Evolutionary conservation across 495 filamentous ascomycete species (phyloP).

Genomic region (Tuber microsphaerosporum): DNA sequence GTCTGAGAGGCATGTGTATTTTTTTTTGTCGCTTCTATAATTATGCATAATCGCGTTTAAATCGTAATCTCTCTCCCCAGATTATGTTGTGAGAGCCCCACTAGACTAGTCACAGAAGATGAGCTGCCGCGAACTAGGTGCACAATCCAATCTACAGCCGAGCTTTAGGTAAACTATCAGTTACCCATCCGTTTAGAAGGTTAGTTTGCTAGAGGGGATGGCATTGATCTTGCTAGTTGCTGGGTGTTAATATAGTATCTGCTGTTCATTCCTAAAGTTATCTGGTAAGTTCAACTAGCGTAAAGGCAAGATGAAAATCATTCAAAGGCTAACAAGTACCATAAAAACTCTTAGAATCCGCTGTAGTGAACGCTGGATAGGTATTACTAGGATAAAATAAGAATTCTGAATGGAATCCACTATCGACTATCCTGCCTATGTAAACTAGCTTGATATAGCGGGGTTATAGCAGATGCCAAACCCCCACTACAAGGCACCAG

Average conservation of each 20-base stretch:
- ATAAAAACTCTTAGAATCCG: no score
- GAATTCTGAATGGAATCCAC: no score
- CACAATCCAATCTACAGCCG: neutral
- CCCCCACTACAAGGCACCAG: neutral
- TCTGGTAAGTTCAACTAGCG: neutral
- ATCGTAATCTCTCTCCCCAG: neutral
- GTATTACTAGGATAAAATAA: no score
- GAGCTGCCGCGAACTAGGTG: neutral
- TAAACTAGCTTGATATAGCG: no score
- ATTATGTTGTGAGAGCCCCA: neutral
- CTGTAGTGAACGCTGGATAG: no score
- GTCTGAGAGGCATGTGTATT: neutral
- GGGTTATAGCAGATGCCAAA: neutral
- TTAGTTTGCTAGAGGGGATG: neutral
- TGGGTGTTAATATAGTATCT: neutral
- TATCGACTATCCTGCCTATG: no score
- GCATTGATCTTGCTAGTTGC: neutral
- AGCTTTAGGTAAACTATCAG: neutral
- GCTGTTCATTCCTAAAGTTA: neutral
- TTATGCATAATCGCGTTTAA: no score
- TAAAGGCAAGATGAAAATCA: neutral
- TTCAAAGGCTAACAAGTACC: neutral
- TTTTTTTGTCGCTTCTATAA: neutral
- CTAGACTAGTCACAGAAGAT: neutral
- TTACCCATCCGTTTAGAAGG: neutral